Base-by-base conservation (phyloP, 2,329 filamentous ascomycete species). In the Phaeosphaeriaceae sp. region DNA sequence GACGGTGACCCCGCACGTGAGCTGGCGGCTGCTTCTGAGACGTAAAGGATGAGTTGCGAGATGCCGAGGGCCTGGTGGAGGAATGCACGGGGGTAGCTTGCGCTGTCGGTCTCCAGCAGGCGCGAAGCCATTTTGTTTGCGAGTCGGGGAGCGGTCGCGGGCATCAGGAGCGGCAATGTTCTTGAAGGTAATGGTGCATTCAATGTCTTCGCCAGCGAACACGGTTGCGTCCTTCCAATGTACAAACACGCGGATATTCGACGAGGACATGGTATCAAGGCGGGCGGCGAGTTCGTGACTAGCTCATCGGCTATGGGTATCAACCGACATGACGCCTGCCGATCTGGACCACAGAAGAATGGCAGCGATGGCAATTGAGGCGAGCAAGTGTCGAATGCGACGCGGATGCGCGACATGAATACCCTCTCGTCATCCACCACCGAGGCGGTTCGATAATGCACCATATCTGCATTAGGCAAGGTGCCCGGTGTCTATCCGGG, bases 171-270 rank as follows among this genome's bases (percentile, higher is more conserved):
- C 73, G 23, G 82, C 79, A 41, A 92, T 83, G 72, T 99, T 99
- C 76, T 89, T 93, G 78, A 99, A 99, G 42, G 90, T 97, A 73
- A 99, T 96, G 61, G 87, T 92, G 76, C 94, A 97, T 77, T 92
- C 90, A 68, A 97, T 84, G 69, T 96, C 89, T 80, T 99, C 94
- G 75, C 94, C 94, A 48, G 94, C 90, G 77, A 97, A 99, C 66
- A 99, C 90, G 54, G 90, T 92, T 74, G 93, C 87, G 71, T 96
- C 90, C 73, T 91, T 88, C 89, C 93, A 99, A 77, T 88, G 87
- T 74, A 99, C 90, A 74, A 93, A 96, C 75, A 97, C 93, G 74
- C 92, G 89, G 72, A 99, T 91, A 79, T 95, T 93, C 60, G 69
- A 72, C 42, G 61, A 45, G 53, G 58, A 59, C 58, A 61, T 74